Base-by-base conservation (phyloP, 1,284 basidiomycete species). In the Ganoderma leucocontextum region DNA sequence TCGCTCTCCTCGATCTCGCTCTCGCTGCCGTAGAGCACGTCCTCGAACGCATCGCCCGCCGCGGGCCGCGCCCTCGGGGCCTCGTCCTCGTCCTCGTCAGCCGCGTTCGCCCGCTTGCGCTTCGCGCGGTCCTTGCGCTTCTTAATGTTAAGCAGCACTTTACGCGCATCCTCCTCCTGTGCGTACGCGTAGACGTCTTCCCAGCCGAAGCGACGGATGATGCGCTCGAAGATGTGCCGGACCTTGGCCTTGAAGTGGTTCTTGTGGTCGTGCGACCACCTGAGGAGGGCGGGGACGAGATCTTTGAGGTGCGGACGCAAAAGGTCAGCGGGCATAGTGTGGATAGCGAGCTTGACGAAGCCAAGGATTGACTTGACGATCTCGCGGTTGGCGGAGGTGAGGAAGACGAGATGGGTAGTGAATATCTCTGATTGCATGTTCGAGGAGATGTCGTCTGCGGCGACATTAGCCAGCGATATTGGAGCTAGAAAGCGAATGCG, bases 231-330 rank as follows among this genome's bases (percentile, higher is more conserved):
- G 69, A 99, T 96, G 81, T 99, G 97, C 58, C 96, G 89, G 15
- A 98, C 95, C 83, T 98, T 99, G 65, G 89, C 86, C 81, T 99
- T 99, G 89, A 99, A 99, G 80, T 99, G 97, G 78, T 99, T 98
- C 80, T 97, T 97, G 84, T 99, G 97, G 79, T 98, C 96, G 77
- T 97, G 95, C 7, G 95, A 95, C 96, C 97, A 98, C 65, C 86
- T 86, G 33, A 99, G 85, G 19, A 99, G 86, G 0, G 92, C 93
- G 0, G 95, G 94, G 0, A 99, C 94, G 15, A 99, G 85, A 22
- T 86, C 84, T 36, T 86, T 84, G 15, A 99, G 85, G 76, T 97
- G 91, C 0, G 91, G 91, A 35, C 87, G 88, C 59, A 99, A 84
- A 60, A 95, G 80, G 5, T 91, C 87, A 0, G 84, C 76, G 0